phyloP scores from a whole-genome alignment of 1,284 basidiomycete species.

The Apiotrichum akiyoshidainum region DNA sequence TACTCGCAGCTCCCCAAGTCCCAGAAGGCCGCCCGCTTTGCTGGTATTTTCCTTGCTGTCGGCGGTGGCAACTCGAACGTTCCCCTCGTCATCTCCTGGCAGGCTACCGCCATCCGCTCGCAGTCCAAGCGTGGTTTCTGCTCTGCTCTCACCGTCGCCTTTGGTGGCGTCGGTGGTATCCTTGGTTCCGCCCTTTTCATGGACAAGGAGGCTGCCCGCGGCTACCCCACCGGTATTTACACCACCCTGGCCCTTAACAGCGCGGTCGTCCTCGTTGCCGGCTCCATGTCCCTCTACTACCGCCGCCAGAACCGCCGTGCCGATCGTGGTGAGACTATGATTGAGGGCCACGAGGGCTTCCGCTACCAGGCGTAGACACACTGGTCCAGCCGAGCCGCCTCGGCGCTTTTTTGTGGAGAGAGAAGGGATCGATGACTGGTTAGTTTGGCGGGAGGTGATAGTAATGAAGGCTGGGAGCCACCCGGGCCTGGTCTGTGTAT shows the following conservation, averaged over 20 bases:
- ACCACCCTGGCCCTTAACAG: constrained; percentile 16
- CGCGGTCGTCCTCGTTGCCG: constrained; percentile 1
- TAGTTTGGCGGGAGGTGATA: too few relatives aligned
- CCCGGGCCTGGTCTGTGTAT: too few relatives aligned
- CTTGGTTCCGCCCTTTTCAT: constrained; percentile 18
- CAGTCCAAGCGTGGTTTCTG: constrained; percentile 47
- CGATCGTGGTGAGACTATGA: constrained; percentile 9
- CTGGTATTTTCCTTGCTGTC: constrained; percentile 30
- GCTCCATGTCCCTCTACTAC: constrained; percentile 9
- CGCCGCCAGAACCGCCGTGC: constrained; percentile 17
- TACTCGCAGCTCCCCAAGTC: constrained; percentile 13
- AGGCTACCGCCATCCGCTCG: constrained; percentile 50
- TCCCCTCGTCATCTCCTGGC: constrained; percentile 42
- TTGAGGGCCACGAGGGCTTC: constrained; percentile 10
- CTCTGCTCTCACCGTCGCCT: constrained; percentile 17
- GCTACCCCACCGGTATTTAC: constrained; percentile 21
- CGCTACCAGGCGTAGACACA: not conserved
- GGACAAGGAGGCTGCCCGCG: constrained; percentile 16
- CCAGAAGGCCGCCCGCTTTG: constrained; percentile 14
- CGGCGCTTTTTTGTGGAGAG: too few relatives aligned
- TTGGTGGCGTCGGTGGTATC: constrained; percentile 24
- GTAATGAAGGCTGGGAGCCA: too few relatives aligned
- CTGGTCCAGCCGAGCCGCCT: too few relatives aligned
- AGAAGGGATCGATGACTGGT: too few relatives aligned
- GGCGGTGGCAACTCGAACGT: constrained; percentile 41